A percentile compares a stretch with the other conserved stretches of the same genome.
Conservation (phyloP, 1,139 yeast genomes). For the Nakaseomyces sp. region DNA sequence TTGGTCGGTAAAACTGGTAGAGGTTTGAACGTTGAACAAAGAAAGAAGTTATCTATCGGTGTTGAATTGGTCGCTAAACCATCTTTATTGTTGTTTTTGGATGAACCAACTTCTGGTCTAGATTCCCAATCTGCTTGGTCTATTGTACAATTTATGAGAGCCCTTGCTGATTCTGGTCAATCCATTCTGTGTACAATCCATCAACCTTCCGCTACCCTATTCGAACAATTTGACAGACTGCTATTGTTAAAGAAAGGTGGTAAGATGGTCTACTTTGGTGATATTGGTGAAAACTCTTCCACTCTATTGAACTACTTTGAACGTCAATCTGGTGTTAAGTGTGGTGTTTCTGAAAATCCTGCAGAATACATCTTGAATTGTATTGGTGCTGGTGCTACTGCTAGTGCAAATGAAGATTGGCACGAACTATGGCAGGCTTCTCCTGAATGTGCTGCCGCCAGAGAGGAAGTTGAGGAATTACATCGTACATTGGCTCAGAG, state of each 20-base stretch:
- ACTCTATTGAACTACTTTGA: conserved; percentile 50
- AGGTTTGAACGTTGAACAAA: conserved; percentile 58
- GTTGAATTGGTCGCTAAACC: conserved; percentile 53
- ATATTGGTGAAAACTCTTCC: conserved; percentile 47
- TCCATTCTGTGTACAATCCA: conserved; percentile 50
- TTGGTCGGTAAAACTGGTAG: conserved; percentile 48
- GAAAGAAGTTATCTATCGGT: conserved; percentile 59
- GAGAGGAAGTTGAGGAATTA: conserved; percentile 34
- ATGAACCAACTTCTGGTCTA: conserved; percentile 53
- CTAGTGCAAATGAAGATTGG: conserved; percentile 40
- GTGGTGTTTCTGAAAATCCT: conserved; percentile 47
- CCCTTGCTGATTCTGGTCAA: conserved; percentile 47
- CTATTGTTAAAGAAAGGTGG: conserved; percentile 48
- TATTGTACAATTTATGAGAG: conserved; percentile 42
- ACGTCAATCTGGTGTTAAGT: conserved; percentile 41
- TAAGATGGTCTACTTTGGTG: conserved; percentile 59
- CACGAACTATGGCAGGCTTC: conserved; percentile 41
- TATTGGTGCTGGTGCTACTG: conserved; percentile 65
- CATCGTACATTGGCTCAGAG: conserved; percentile 24
- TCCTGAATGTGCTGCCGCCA: conserved; percentile 33
- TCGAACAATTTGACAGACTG: conserved; percentile 45
- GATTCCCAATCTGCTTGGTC: conserved; percentile 56
- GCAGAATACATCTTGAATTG: conserved; percentile 59
- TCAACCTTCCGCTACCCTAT: conserved; percentile 50
- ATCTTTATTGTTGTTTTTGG: conserved; percentile 42